Evolutionary conservation across 2,329 filamentous ascomycete genomes (phyloP), one percentile per base, ranked within the genome.

Genomic region (Cercospora sojina): DNA sequence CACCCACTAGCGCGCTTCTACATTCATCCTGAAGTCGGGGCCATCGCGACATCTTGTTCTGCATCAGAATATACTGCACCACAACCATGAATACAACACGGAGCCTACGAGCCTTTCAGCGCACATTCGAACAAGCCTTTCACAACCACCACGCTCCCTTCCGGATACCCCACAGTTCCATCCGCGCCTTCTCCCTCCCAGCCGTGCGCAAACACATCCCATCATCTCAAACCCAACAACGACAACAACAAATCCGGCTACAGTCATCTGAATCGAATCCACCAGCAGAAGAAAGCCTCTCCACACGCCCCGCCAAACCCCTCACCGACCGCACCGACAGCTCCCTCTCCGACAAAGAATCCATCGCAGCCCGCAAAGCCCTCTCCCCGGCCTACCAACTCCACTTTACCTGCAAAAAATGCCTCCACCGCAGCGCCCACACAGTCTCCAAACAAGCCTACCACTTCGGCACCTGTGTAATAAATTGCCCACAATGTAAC

Each of bases 401-500:
- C 70, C 91, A 89, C 59, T 97, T 99, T 78, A 99, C 95, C 72
- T 99, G 95, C 85, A 89, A 91, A 66, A 75, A 76, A 63, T 99
- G 95, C 81, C 83, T 85, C 55, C 82, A 86, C 38, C 90, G 93
- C 65, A 96, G 92, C n/a, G 85, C 88, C 12, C 96, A 99, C 80
- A 86, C 86, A 59, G 84, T 99, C 73, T 92, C 92, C 31, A 97
- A 98, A 79, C 95, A 98, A 77, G 95, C 92, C 32, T 99, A 99
- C 77, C 93, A 98, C 79, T 85, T 89, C 69, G 95, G 95, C 38
- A 94, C 92, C 1, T 90, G 95, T 4, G 83, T 99, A 65, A 93
- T 98, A 70, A 90, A 90, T 35, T 99, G 95, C 77, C 94, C 95
- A 0, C 83, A 83, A 3, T 99, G 95, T 80, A 88, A 89, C 74